A percentile compares a stretch with the other conserved stretches of the same genome.
phyloP scores from a whole-genome alignment of 2,329 filamentous ascomycete genomes.

The Ascochyta rabiei region DNA sequence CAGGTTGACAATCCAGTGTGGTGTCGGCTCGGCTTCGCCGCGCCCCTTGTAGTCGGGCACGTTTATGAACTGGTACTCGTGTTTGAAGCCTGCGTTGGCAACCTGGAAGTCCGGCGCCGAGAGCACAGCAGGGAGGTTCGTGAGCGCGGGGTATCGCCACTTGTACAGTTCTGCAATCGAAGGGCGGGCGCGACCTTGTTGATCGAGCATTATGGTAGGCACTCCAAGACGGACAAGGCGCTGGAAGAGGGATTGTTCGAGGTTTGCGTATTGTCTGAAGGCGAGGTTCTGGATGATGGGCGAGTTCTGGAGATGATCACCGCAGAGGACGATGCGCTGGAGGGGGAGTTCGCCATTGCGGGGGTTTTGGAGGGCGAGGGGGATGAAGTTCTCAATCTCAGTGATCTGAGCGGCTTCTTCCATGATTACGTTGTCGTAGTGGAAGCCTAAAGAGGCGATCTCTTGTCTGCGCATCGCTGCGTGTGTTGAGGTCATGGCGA shows the following conservation, averaged over 20 bases:
- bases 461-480: constrained; percentile 92
- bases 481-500: constrained; percentile 98
- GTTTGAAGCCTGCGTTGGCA: constrained; percentile 90
- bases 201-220: constrained; percentile 87
- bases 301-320: constrained; percentile 96
- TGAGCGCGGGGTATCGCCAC: constrained; percentile 86
- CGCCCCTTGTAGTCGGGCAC: constrained; percentile 90
- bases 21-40: constrained; percentile 86
- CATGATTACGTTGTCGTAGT: constrained; percentile 97
- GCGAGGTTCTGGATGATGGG: constrained; percentile 94
- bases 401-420: constrained; percentile 98
- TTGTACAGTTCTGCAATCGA: constrained; percentile 88
- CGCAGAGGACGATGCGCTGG: constrained; percentile 88
- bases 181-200: constrained; percentile 88
- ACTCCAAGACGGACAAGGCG: constrained; percentile 89
- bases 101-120: constrained; percentile 71
- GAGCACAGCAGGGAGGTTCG: constrained; percentile 77
- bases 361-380: constrained; percentile 86
- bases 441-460: constrained; percentile 90
- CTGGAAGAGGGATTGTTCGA: constrained; percentile 94
- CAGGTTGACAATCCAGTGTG: constrained; percentile 95
- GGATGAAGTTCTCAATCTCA: constrained; percentile 96
- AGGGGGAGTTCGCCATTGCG: constrained; percentile 74
- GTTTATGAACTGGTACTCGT: constrained; percentile 96
- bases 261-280: constrained; percentile 91